Evolutionary conservation across 2,329 filamentous ascomycete species (phyloP).

Genomic region (Colletotrichum cereale): DNA sequence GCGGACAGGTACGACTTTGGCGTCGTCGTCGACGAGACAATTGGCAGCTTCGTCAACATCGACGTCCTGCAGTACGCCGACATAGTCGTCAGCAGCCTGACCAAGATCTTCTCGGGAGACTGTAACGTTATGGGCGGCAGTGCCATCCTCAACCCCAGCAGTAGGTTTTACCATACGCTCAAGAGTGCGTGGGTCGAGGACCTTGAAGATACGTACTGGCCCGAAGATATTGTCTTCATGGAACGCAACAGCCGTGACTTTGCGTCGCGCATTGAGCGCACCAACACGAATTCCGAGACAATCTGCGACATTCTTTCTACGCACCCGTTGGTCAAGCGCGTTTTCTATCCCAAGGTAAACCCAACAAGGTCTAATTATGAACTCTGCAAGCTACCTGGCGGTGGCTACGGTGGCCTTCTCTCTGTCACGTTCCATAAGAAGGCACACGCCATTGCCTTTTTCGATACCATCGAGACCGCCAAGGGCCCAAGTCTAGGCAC

Average conservation of each 20-base stretch:
- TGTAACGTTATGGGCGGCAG: conserved; percentile 98
- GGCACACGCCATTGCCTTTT: conserved; percentile 82
- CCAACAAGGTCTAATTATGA: conserved; percentile 81
- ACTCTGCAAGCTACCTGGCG: conserved; percentile 76
- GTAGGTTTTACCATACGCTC: conserved; percentile 77
- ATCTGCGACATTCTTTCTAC: conserved; percentile 79
- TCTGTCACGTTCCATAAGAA: conserved; percentile 83
- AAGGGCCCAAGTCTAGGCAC: conserved; percentile 97
- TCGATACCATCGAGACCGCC: conserved; percentile 85
- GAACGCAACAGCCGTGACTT: conserved; percentile 98
- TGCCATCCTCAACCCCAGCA: conserved; percentile 72
- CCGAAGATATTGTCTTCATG: conserved; percentile 93
- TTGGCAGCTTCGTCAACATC: conserved; percentile 96
- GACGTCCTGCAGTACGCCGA: conserved; percentile 92
- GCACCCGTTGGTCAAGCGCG: conserved; percentile 75
- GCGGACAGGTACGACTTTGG: conserved; percentile 89
- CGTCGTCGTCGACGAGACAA: conserved; percentile 94
- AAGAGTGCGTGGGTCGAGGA: conserved; percentile 73
- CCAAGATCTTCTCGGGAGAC: conserved; percentile 97
- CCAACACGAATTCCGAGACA: conserved; percentile 87
- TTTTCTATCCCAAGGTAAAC: conserved; percentile 90
- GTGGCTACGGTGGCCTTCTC: conserved; percentile 91
- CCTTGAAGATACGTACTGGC: conserved; percentile 93
- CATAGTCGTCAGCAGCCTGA: conserved; percentile 92
- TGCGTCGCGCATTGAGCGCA: conserved; percentile 81